phyloP scores from a whole-genome alignment of 345 rosid species.

The Capsella bursapastoris region DNA sequence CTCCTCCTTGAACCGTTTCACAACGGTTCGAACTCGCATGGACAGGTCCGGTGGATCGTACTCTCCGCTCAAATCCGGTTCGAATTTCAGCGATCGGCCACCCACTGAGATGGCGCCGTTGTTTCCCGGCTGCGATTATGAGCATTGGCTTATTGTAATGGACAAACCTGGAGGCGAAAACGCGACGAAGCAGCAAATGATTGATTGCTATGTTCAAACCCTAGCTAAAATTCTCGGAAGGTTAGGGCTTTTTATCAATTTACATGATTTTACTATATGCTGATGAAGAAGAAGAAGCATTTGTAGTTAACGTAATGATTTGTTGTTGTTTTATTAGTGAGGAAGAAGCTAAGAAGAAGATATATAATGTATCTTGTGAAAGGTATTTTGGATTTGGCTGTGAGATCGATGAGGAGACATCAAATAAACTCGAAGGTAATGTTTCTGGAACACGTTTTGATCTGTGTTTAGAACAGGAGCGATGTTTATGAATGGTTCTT shows the following conservation, averaged over 20 bases:
- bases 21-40: constrained; percentile 33
- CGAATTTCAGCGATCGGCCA: constrained; percentile 38
- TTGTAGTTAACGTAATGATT: not conserved
- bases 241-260: not conserved
- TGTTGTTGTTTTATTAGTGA: constrained; percentile 48
- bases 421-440: constrained; percentile 82
- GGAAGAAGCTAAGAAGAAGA: constrained; percentile 89
- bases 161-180: constrained; percentile 91
- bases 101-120: constrained; percentile 42
- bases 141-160: constrained; percentile 92
- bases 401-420: constrained; percentile 88
- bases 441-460: not conserved
- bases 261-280: not conserved
- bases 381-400: constrained; percentile 93
- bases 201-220: constrained; percentile 79
- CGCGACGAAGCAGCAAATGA: constrained; percentile 84
- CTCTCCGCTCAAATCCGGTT: constrained; percentile 42
- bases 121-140: constrained; percentile 42
- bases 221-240: constrained; percentile 71
- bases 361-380: constrained; percentile 88
- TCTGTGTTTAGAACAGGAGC: not conserved
- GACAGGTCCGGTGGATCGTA: constrained; percentile 38
- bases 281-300: not conserved
- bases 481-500: not conserved
- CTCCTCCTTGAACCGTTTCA: constrained; percentile 22